These are phyloP conservation scores for Aspergillus sp. DNA, from an alignment of 2,329 filamentous ascomycete species.

Conservation along the genomic window DNA sequence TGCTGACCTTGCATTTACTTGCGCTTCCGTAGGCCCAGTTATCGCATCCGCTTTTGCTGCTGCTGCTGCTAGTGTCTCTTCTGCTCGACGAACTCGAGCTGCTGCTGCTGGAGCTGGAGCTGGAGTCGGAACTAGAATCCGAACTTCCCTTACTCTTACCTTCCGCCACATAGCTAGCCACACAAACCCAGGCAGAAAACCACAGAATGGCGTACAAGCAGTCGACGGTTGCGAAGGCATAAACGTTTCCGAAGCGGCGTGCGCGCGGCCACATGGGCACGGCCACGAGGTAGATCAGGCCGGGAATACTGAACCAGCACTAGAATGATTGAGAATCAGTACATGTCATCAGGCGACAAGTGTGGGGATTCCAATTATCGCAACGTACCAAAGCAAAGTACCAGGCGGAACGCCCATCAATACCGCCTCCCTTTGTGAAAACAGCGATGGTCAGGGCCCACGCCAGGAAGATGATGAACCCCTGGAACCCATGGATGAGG, in stretches of 20 bases:
- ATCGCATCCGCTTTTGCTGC: slow-evolving; percentile 52
- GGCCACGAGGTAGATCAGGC: slow-evolving; percentile 61
- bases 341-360: not conserved
- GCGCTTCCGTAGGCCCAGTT: slow-evolving; percentile 58
- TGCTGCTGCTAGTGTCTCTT: slow-evolving; percentile 36
- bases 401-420: slow-evolving; percentile 58
- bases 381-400: slow-evolving; percentile 59
- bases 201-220: slow-evolving; percentile 58
- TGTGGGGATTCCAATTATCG: not conserved
- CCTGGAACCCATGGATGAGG: slow-evolving; percentile 56
- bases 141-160: slow-evolving; percentile 54
- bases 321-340: slow-evolving; percentile 29
- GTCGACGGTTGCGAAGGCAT: slow-evolving; percentile 61
- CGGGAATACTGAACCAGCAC: slow-evolving; percentile 63
- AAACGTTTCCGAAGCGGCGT: slow-evolving; percentile 60
- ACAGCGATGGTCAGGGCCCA: slow-evolving; percentile 61
- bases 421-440: slow-evolving; percentile 56
- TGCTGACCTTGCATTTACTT: slow-evolving; percentile 59
- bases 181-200: slow-evolving; percentile 60
- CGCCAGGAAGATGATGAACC: slow-evolving; percentile 59
- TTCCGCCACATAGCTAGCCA: slow-evolving; percentile 58
- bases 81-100: slow-evolving; percentile 29
- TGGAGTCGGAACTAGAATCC: slow-evolving; percentile 28
- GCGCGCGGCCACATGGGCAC: slow-evolving; percentile 64
- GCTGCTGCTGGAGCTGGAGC: slow-evolving; percentile 35